phyloP scores from a whole-genome alignment of 257 asterid species.

The Avicennia marina region DNA sequence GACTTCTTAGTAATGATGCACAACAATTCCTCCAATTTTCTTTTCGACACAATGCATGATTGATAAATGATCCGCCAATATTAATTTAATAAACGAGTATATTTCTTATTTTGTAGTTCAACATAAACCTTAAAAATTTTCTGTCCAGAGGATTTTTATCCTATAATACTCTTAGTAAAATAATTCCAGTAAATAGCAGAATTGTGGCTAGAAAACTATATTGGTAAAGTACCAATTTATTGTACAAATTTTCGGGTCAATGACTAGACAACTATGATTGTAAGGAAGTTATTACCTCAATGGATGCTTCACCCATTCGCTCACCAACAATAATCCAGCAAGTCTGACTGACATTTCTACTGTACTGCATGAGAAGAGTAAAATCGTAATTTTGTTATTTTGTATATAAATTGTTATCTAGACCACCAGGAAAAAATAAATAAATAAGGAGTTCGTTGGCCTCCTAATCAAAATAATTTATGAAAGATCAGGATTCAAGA shows the following conservation, averaged over 20 bases:
- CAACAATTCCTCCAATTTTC: no score
- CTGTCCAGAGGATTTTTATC: no score
- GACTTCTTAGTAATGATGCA: no score
- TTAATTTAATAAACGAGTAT: no score
- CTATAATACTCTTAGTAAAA: no score
- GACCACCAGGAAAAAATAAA: not conserved
- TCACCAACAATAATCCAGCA: slow-evolving; percentile 96
- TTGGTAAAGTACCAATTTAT: not conserved
- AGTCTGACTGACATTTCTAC: slow-evolving; percentile 92
- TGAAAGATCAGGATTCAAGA: not conserved
- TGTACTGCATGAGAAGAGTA: slow-evolving; percentile 51
- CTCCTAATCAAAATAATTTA: not conserved
- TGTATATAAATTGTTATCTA: not conserved
- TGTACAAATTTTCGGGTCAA: no score
- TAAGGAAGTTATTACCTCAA: slow-evolving; percentile 51
- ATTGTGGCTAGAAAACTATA: no score
- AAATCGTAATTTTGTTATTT: slow-evolving; percentile 5
- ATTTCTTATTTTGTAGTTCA: no score
- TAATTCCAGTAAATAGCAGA: no score
- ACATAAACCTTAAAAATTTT: no score
- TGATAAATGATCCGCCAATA: no score
- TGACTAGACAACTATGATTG: not conserved
- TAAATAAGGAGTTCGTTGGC: not conserved
- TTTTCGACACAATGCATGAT: no score
- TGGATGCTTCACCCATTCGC: slow-evolving; percentile 97